Conservation (phyloP, 768 basidiomycete genomes). For the Postia placenta region DNA sequence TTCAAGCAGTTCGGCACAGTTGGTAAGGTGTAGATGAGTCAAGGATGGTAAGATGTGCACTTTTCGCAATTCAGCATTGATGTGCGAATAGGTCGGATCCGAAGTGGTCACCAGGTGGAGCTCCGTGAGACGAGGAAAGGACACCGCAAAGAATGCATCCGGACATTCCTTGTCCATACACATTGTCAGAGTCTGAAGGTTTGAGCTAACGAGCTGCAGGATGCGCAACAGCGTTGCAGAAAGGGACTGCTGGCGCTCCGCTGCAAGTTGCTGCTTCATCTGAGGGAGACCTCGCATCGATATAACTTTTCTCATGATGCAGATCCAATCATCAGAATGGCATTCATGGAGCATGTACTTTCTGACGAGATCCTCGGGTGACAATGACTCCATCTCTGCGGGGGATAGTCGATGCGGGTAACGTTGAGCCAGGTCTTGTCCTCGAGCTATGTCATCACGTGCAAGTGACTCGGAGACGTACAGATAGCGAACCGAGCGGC, state of each 20-base stretch:
- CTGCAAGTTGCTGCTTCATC: neutral
- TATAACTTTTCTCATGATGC: neutral
- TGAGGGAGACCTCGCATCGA: neutral
- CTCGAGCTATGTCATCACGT: too few species aligned
- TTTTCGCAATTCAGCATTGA: neutral
- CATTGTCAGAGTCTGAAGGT: slow-evolving; percentile 9
- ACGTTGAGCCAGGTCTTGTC: too few species aligned
- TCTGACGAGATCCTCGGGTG: neutral
- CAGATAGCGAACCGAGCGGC: slow-evolving; percentile 11
- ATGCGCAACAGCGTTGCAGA: neutral
- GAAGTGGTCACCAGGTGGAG: slow-evolving; percentile 8
- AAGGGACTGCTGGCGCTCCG: neutral
- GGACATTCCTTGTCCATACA: neutral
- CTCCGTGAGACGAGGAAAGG: slow-evolving; percentile 8
- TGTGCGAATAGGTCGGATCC: neutral
- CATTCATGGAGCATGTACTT: too few species aligned
- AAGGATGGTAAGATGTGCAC: neutral
- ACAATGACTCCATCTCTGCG: neutral
- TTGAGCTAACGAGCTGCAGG: neutral
- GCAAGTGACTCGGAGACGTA: too few species aligned
- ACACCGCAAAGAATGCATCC: neutral
- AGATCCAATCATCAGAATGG: neutral
- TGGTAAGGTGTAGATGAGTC: neutral
- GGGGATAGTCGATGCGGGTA: neutral
- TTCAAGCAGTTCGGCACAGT: neutral